phyloP scores from a whole-genome alignment of 2,329 filamentous ascomycete genomes.

The Colletotrichum scovillei region DNA sequence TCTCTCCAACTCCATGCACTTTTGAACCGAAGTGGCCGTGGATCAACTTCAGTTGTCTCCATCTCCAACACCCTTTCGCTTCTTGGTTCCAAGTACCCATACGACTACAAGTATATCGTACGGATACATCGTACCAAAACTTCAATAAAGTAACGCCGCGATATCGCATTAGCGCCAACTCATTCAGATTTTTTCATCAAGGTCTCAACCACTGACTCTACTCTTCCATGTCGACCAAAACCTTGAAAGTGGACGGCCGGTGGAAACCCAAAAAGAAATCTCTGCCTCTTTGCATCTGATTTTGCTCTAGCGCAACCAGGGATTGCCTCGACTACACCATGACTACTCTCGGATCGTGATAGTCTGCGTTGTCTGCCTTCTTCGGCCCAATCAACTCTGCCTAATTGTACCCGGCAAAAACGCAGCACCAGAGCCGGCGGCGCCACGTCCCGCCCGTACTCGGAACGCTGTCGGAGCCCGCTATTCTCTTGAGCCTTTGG shows the following conservation, averaged over 20 bases:
- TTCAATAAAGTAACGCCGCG: not conserved
- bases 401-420: not conserved
- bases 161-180: not conserved
- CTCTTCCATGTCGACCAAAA: not conserved
- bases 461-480: not conserved
- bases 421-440: not conserved
- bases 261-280: slow-evolving; percentile 24
- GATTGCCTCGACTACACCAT: not conserved
- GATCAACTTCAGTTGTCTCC: not conserved
- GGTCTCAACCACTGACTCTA: not conserved
- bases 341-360: not conserved
- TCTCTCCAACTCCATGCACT: slow-evolving; percentile 13
- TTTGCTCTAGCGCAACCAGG: slow-evolving; percentile 10
- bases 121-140: not conserved
- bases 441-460: not conserved
- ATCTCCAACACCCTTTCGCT: not conserved
- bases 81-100: not conserved
- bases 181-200: not conserved
- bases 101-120: not conserved
- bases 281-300: slow-evolving; percentile 7
- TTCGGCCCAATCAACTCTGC: not conserved
- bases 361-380: not conserved
- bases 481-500: not conserved
- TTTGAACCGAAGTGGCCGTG: slow-evolving; percentile 3
- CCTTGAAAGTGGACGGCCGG: not conserved